A percentile compares a stretch with the other conserved stretches of the same genome.
Evolutionary conservation across 2,329 filamentous ascomycete species (phyloP).

Genomic region (Fusarium foetens): DNA sequence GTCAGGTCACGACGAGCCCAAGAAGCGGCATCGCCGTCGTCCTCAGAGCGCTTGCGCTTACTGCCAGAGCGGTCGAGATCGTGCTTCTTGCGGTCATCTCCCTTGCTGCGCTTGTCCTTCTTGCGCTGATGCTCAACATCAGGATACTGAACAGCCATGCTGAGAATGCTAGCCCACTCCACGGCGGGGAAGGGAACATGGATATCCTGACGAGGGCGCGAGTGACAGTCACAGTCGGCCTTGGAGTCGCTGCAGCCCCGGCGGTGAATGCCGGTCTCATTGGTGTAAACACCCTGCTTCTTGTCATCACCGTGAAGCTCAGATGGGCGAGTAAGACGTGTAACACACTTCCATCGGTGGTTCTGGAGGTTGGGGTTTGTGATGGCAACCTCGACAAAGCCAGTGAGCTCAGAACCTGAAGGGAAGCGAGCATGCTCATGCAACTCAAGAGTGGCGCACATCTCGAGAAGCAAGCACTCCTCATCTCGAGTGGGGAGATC

Average conservation of each 20-base stretch:
- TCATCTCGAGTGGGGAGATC: constrained; percentile 60
- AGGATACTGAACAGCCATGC: constrained; percentile 64
- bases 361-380: constrained; percentile 63
- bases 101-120: constrained; percentile 52
- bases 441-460: constrained; percentile 69
- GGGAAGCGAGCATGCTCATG: constrained; percentile 68
- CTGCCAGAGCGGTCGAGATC: constrained; percentile 50
- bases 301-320: constrained; percentile 62
- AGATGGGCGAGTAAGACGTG: constrained; percentile 65
- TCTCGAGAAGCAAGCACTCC: constrained; percentile 68
- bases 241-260: constrained; percentile 61
- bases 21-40: constrained; percentile 54
- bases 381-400: constrained; percentile 68
- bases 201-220: constrained; percentile 59
- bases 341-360: constrained; percentile 70
- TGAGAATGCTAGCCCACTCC: constrained; percentile 68
- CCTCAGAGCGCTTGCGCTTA: constrained; percentile 55
- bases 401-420: constrained; percentile 67
- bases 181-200: constrained; percentile 67
- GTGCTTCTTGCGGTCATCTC: constrained; percentile 50
- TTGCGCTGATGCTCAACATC: constrained; percentile 54
- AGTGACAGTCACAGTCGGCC: constrained; percentile 62
- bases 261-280: constrained; percentile 64
- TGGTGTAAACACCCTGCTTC: constrained; percentile 58
- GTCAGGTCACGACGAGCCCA: constrained; percentile 55